Percentiles rank a stretch among this genome's conserved stretches.
Evolutionary conservation across 2,329 filamentous ascomycete species (phyloP).

Genomic region (Aspergillus arachidicola): DNA sequence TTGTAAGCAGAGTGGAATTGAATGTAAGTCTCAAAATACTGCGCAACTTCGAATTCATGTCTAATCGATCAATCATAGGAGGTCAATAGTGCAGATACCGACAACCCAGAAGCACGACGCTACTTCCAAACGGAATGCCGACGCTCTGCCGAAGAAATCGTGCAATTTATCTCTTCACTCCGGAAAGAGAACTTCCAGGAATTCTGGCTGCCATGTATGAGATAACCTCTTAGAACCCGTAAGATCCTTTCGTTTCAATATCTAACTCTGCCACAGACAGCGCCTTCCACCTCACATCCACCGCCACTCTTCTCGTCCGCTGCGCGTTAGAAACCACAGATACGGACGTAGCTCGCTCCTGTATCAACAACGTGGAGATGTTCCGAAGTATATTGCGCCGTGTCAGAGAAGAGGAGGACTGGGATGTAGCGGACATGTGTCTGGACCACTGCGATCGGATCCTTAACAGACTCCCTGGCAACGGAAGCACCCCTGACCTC

Average conservation of each 20-base stretch:
- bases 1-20: conserved; percentile 50
- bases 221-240: not conserved
- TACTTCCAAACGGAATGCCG: conserved; percentile 52
- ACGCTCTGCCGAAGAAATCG: conserved; percentile 49
- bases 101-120: conserved; percentile 52
- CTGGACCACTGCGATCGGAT: conserved; percentile 53
- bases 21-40: conserved; percentile 38
- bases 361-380: conserved; percentile 51
- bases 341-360: conserved; percentile 47
- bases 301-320: conserved; percentile 55
- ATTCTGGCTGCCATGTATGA: conserved; percentile 55
- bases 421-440: conserved; percentile 60
- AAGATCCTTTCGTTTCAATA: conserved; percentile 7
- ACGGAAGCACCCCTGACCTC: conserved; percentile 17
- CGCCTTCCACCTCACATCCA: conserved; percentile 57
- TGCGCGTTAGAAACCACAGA: conserved; percentile 56
- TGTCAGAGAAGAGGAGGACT: conserved; percentile 54
- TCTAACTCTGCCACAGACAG: conserved; percentile 39
- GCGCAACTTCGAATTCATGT: not conserved
- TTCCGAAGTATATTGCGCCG: conserved; percentile 52
- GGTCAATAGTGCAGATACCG: conserved; percentile 43
- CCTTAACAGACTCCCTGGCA: conserved; percentile 43
- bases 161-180: conserved; percentile 53
- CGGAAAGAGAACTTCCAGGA: conserved; percentile 52
- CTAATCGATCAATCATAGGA: conserved; percentile 33